Base-by-base conservation (phyloP, 2,329 filamentous ascomycete genomes). In the Colletotrichum sidae region DNA sequence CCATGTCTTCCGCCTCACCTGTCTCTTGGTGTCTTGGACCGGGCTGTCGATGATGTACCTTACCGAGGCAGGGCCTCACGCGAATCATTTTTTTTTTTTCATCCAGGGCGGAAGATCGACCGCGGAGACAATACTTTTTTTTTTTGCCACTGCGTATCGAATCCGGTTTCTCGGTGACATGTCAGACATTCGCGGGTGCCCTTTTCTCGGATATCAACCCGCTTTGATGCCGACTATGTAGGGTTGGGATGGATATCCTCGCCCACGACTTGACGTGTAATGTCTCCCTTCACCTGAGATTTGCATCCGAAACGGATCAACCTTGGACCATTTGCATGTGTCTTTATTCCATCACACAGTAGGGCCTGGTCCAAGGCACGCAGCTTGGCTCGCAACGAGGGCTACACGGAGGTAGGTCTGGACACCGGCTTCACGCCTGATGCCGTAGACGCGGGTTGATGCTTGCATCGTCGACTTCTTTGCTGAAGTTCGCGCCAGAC, bases 91-190 rank as follows among this genome's bases (percentile, higher is more conserved):
- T 34, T 45, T 34, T 45, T 17, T 17, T 17, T 2, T 2, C 38
- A 25, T 25, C 25, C 11, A 60, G 60, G 55, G 50, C 42, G 44
- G 55, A 37, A 64, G 12, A 64, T 49, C 12, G 37, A 15, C 33
- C 15, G 35, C 15, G 39, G 39, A 51, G 60, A 38, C 17, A 41
- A 13, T 34, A 35, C 37, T 25, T 17, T 8, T 39, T 8, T 39
- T 59, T 10, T 33, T 17, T 44, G 8, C 13, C 11, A 25, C 15
- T 35, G 37, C 9, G 17, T 13, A 49, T 2, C 37, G 33, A 35
- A n/a, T 33, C 45, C 8, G 38, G 15, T 35, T 15, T 37, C 42
- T n/a, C 37, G 39, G 49, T 65, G 56, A 50, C 56, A 55, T 49
- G n/a, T 50, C 25, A 25, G 25, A 25, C 25, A 25, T 5, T 25